These are phyloP conservation scores for Irpex sp. DNA, from an alignment of 1,284 basidiomycete genomes.

Conservation along the genomic window DNA sequence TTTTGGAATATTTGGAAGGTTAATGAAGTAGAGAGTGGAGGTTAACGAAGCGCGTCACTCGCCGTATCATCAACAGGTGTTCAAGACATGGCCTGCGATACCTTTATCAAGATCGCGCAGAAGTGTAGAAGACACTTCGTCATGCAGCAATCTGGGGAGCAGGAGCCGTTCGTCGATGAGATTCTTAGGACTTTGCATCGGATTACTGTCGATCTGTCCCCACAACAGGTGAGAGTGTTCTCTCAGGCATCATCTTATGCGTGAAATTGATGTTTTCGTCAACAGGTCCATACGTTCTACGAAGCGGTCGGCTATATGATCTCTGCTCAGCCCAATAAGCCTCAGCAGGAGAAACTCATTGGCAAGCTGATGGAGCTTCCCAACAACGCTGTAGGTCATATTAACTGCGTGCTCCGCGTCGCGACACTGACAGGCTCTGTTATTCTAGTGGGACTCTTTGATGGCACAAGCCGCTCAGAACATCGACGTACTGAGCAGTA, in stretches of 20 bases:
- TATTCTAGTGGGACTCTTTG: conserved; percentile 85
- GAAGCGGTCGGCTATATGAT: conserved; percentile 99
- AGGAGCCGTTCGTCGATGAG: conserved; percentile 98
- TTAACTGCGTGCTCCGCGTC: neutral
- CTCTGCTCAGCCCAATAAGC: conserved; percentile 96
- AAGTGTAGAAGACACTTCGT: conserved; percentile 98
- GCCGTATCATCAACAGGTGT: conserved; percentile 55
- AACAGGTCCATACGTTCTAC: conserved; percentile 90
- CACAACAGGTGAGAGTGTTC: conserved; percentile 69
- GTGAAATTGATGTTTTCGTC: conserved; percentile 9
- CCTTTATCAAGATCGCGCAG: conserved; percentile 99
- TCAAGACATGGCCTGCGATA: conserved; percentile 99
- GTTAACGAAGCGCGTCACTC: conserved; percentile 10
- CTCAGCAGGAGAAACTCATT: conserved; percentile 94
- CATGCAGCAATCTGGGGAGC: conserved; percentile 96
- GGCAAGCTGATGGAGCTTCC: conserved; percentile 95
- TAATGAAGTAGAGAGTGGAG: neutral
- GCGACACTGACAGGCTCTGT: neutral
- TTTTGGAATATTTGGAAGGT: neutral
- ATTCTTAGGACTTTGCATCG: conserved; percentile 89
- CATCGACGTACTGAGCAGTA: conserved; percentile 86
- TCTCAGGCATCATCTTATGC: neutral
- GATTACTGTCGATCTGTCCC: conserved; percentile 93
- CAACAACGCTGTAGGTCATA: conserved; percentile 78
- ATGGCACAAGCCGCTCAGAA: conserved; percentile 95